Evolutionary conservation across 2,329 filamentous ascomycete species (phyloP).

Genomic region (Eurotiales sp.): DNA sequence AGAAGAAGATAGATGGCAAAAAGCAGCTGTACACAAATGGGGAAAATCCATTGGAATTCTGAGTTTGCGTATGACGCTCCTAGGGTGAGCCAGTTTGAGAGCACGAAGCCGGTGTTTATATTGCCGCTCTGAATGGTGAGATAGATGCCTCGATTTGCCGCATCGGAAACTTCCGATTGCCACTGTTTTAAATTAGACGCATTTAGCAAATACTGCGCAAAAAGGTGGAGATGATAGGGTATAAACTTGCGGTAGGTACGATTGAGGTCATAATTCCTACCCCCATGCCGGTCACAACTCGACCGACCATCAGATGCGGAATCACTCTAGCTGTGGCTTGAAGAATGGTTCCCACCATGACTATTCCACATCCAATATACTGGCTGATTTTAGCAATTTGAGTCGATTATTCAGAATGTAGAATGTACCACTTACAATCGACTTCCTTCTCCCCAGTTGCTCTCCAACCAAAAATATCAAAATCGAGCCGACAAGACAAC

Average conservation of each 20-base stretch:
- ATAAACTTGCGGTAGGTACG: neutral
- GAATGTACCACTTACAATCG: neutral
- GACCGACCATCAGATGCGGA: constrained; percentile 34
- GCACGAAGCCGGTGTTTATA: neutral
- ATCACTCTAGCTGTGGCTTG: constrained; percentile 23
- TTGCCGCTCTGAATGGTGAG: neutral
- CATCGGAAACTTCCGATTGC: neutral
- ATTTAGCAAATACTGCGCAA: neutral
- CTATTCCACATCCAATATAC: neutral
- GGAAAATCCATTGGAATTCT: neutral
- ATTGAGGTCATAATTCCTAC: constrained; percentile 34
- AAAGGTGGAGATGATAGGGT: neutral
- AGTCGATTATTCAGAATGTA: neutral
- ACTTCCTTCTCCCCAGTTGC: neutral
- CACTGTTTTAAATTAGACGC: neutral
- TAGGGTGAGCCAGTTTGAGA: neutral
- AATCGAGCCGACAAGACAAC: neutral
- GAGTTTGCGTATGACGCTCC: neutral
- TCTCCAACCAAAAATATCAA: neutral
- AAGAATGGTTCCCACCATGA: constrained; percentile 23
- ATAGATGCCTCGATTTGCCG: neutral
- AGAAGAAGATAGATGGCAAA: neutral
- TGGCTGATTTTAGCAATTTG: neutral
- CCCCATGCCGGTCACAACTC: constrained; percentile 46
- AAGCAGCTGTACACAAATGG: neutral